A percentile compares a stretch with the other conserved stretches of the same genome.
Conservation (phyloP, 1,139 yeast genomes). For the Taiozyma sp. region DNA sequence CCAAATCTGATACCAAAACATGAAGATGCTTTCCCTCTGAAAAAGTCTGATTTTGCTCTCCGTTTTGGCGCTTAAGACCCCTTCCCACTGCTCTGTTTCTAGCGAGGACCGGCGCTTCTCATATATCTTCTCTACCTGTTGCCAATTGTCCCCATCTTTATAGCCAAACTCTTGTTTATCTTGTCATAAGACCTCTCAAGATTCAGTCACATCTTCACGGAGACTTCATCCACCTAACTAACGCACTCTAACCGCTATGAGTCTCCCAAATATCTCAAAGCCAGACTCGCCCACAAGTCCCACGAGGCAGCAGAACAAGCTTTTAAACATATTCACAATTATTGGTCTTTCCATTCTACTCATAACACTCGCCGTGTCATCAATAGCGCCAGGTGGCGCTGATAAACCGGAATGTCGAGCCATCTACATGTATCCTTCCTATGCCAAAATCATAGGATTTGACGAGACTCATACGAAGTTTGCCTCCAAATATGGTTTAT, state of each 20-base stretch:
- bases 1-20: no score
- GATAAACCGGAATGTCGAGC: slow-evolving; percentile 48
- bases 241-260: background rate
- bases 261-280: background rate
- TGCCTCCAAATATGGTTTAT: slow-evolving; percentile 76
- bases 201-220: background rate
- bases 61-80: background rate
- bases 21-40: no score
- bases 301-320: background rate
- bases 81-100: background rate
- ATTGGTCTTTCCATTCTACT: slow-evolving; percentile 7
- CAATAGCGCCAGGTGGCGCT: slow-evolving; percentile 25
- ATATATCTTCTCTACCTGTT: no score
- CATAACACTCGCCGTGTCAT: background rate
- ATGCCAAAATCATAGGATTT: slow-evolving; percentile 66
- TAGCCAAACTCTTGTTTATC: no score
- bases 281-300: background rate
- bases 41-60: background rate
- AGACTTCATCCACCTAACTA: background rate
- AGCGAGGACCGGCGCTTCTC: background rate
- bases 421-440: slow-evolving; percentile 73
- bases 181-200: no score
- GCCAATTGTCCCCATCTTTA: background rate
- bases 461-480: slow-evolving; percentile 65
- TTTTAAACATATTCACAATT: slow-evolving; percentile 1